These are phyloP conservation scores for Ambrosia trifida DNA, from an alignment of 129 eudicot genomes.

Conservation along the genomic window DNA sequence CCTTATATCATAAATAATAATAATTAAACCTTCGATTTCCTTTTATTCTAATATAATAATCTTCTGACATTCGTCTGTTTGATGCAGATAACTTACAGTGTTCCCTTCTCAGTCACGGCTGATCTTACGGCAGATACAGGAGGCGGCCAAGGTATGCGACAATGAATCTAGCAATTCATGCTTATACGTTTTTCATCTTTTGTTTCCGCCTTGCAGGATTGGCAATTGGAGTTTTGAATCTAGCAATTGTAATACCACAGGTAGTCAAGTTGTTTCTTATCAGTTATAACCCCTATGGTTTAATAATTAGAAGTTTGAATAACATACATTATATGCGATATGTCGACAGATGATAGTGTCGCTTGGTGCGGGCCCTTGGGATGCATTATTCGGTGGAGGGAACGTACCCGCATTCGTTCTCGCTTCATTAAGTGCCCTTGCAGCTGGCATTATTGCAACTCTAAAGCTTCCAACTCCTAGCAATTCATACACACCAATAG, in stretches of 20 bases:
- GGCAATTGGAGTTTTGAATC: slow-evolving; percentile 96
- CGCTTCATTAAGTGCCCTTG: slow-evolving; percentile 78
- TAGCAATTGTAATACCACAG: slow-evolving; percentile 95
- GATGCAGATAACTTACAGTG: slow-evolving; percentile 87
- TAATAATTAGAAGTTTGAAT: neutral
- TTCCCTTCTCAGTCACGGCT: slow-evolving; percentile 91
- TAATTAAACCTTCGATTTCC: neutral
- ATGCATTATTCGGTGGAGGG: slow-evolving; percentile 95
- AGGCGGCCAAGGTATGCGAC: slow-evolving; percentile 83
- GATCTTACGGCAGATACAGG: slow-evolving; percentile 94
- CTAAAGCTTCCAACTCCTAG: slow-evolving; percentile 70
- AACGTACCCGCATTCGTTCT: slow-evolving; percentile 90
- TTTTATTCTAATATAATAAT: neutral
- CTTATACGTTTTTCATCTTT: neutral
- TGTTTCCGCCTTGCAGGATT: slow-evolving; percentile 52
- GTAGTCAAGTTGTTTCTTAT: slow-evolving; percentile 33
- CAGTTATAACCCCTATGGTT: neutral
- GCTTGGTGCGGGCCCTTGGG: slow-evolving; percentile 99
- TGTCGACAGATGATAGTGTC: slow-evolving; percentile 77
- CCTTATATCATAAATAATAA: neutral
- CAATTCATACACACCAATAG: slow-evolving; percentile 61
- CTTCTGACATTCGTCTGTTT: slow-evolving; percentile 25
- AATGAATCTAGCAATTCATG: neutral
- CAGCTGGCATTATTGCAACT: slow-evolving; percentile 77
- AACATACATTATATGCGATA: neutral